Evolutionary conservation across 306 rosid species (phyloP).

Genomic region (Begonia masoniana): DNA sequence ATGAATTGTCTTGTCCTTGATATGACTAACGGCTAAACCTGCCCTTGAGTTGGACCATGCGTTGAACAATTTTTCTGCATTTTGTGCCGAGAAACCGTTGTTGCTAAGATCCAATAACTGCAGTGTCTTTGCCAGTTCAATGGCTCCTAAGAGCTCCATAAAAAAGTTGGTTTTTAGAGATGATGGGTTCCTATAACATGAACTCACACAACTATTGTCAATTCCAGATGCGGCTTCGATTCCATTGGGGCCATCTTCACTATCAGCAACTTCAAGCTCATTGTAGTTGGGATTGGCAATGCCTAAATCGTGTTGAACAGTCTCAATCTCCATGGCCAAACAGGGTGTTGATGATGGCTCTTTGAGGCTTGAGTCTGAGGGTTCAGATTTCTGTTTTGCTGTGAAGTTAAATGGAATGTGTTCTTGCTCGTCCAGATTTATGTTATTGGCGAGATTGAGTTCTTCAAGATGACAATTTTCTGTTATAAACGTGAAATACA

Average conservation of each 20-base stretch:
- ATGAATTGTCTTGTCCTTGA: conserved; percentile 39
- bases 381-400: conserved; percentile 17
- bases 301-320: conserved; percentile 21
- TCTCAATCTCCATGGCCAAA: conserved; percentile 23
- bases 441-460: conserved; percentile 59
- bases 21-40: conserved; percentile 41
- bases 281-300: conserved; percentile 17
- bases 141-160: conserved; percentile 43
- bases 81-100: conserved; percentile 41
- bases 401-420: conserved; percentile 21
- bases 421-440: conserved; percentile 18
- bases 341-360: conserved; percentile 8
- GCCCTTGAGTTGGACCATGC: conserved; percentile 56
- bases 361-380: conserved; percentile 20
- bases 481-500: conserved; percentile 14
- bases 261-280: conserved; percentile 66
- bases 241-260: conserved; percentile 46
- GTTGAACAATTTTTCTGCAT: conserved; percentile 34
- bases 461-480: conserved; percentile 56
- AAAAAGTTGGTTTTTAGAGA: conserved; percentile 26
- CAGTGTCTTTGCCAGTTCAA: conserved; percentile 42
- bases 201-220: conserved; percentile 51
- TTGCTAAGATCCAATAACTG: conserved; percentile 64
- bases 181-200: conserved; percentile 30
- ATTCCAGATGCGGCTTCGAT: conserved; percentile 40